Evolutionary conservation across 805 yeast species (phyloP).

Genomic region (Debaryomyces prosopidis): DNA sequence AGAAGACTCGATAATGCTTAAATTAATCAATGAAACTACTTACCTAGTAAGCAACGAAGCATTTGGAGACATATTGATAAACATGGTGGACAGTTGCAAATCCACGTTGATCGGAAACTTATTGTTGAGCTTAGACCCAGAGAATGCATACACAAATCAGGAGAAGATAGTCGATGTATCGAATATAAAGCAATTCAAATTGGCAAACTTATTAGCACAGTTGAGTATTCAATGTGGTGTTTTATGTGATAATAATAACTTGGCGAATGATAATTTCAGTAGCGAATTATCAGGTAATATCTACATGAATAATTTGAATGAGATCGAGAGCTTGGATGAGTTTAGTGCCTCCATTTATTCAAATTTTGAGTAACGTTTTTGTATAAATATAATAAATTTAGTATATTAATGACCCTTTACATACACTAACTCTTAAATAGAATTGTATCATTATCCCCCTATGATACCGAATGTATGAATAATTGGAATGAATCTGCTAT

Average conservation of each 20-base stretch:
- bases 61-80: conserved; percentile 29
- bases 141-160: conserved; percentile 10
- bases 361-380: conserved; percentile 50
- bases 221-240: conserved; percentile 64
- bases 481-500: too few species aligned
- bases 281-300: conserved; percentile 34
- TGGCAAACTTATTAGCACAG: conserved; percentile 72
- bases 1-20: conserved; percentile 35
- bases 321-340: conserved; percentile 69
- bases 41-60: conserved; percentile 37
- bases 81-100: conserved; percentile 34
- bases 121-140: conserved; percentile 23
- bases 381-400: not conserved
- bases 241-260: conserved; percentile 46
- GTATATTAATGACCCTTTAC: not conserved
- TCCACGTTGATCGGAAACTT: conserved; percentile 37
- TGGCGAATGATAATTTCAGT: conserved; percentile 12
- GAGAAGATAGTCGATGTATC: conserved; percentile 17
- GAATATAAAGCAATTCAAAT: conserved; percentile 33
- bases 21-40: conserved; percentile 48
- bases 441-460: too few species aligned
- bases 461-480: too few species aligned
- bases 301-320: conserved; percentile 37
- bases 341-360: conserved; percentile 89
- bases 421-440: too few species aligned